Evolutionary conservation across 2,329 filamentous ascomycete species (phyloP).

Genomic region (Volutella citrinella): DNA sequence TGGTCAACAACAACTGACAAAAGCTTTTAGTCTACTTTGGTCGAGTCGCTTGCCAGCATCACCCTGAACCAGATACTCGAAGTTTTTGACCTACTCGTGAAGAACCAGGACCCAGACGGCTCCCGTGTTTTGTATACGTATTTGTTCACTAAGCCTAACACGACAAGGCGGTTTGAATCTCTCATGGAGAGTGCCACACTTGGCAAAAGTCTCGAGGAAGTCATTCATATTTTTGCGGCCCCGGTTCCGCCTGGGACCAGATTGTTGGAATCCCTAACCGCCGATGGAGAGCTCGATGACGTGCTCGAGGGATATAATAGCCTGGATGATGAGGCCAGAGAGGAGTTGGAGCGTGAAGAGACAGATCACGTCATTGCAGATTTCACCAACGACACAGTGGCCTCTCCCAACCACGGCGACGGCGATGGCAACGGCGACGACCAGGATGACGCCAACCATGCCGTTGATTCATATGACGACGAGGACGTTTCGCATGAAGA

Average conservation of each 20-base stretch:
- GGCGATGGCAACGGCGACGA: slow-evolving; percentile 14
- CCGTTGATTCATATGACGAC: background rate
- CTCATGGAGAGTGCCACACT: slow-evolving; percentile 40
- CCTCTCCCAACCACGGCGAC: too few species aligned
- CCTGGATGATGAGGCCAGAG: slow-evolving; percentile 16
- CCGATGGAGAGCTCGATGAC: slow-evolving; percentile 18
- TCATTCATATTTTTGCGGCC: slow-evolving; percentile 36
- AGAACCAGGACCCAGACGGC: slow-evolving; percentile 40
- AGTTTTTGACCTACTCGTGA: slow-evolving; percentile 40
- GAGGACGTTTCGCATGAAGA: slow-evolving; percentile 4
- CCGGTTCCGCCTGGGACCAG: slow-evolving; percentile 17
- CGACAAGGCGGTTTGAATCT: slow-evolving; percentile 36
- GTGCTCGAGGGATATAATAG: slow-evolving; percentile 24
- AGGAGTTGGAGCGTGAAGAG: slow-evolving; percentile 8
- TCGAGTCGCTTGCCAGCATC: slow-evolving; percentile 32
- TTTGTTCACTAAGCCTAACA: slow-evolving; percentile 38
- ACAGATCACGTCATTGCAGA: slow-evolving; percentile 11
- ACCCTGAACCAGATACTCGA: slow-evolving; percentile 41
- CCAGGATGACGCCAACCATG: slow-evolving; percentile 5
- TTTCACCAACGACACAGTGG: too few species aligned
- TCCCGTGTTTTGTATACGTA: slow-evolving; percentile 40
- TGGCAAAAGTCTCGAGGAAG: slow-evolving; percentile 39
- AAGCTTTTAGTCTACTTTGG: slow-evolving; percentile 31
- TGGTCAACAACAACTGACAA: too few species aligned
- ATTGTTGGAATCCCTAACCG: slow-evolving; percentile 13